phyloP scores from a whole-genome alignment of 345 rosid species.

The Camelina laxa region DNA sequence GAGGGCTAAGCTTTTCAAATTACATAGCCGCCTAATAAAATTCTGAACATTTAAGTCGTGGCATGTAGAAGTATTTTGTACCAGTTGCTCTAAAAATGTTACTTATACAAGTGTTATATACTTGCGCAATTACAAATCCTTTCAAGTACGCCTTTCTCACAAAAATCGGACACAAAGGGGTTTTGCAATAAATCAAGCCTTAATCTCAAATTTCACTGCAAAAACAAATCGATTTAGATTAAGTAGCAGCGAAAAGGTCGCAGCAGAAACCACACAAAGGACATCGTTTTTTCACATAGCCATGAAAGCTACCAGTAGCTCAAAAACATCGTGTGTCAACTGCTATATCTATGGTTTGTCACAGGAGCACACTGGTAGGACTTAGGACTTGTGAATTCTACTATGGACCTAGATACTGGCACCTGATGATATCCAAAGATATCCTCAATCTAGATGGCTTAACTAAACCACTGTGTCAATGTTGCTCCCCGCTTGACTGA shows the following conservation, averaged over 20 bases:
- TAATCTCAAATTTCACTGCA: not conserved
- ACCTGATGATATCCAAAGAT: slow-evolving; percentile 1
- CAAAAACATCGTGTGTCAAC: not conserved
- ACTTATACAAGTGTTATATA: not conserved
- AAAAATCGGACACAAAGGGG: not conserved
- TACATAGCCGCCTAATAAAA: not conserved
- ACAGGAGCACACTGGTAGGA: not conserved
- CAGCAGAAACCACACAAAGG: not conserved
- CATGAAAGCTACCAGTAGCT: not conserved
- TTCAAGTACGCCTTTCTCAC: not conserved
- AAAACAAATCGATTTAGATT: not conserved
- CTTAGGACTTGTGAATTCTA: not conserved
- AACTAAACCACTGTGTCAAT: not conserved
- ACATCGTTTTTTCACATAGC: not conserved
- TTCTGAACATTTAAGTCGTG: not conserved
- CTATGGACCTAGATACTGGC: not conserved
- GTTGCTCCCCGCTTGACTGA: not conserved
- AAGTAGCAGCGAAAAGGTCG: too few species aligned
- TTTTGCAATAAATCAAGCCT: not conserved
- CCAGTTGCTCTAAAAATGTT: not conserved
- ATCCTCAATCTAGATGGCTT: not conserved
- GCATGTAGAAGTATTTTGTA: not conserved
- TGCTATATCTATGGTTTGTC: not conserved
- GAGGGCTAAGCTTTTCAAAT: not conserved
- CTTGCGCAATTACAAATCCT: not conserved